phyloP scores from a whole-genome alignment of 75 land plant species.

The Cunninghamia lanceolata region DNA sequence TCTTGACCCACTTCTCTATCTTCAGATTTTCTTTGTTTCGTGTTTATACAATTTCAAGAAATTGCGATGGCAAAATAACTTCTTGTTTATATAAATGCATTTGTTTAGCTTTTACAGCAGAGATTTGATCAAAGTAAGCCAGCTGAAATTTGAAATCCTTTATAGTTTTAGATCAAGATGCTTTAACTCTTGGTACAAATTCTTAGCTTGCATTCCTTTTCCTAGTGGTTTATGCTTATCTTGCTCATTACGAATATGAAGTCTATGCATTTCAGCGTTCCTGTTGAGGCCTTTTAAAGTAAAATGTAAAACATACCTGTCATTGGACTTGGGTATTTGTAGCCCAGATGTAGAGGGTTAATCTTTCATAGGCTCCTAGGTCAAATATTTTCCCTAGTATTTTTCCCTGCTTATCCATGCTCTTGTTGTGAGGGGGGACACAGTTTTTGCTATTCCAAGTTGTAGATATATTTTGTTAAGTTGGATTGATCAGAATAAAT shows the following conservation, averaged over 20 bases:
- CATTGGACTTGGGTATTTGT: not conserved
- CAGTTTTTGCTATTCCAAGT: not conserved
- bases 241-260: not conserved
- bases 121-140: no score
- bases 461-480: not conserved
- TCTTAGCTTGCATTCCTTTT: not conserved
- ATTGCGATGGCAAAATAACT: no score
- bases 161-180: not conserved
- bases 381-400: not conserved
- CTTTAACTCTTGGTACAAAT: not conserved
- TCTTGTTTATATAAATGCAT: no score
- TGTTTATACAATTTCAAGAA: no score
- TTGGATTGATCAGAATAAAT: not conserved
- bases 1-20: no score
- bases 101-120: no score
- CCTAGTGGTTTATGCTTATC: not conserved
- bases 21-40: no score
- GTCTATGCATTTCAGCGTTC: not conserved
- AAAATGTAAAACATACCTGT: not conserved
- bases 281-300: not conserved
- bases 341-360: not conserved
- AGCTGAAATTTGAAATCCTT: no score
- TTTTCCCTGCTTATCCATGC: not conserved
- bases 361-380: not conserved
- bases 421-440: not conserved